Evolutionary conservation across 176 grass and related monocot species (phyloP), one percentile per base, ranked within the genome.

Genomic region (Juncus inflexus): DNA sequence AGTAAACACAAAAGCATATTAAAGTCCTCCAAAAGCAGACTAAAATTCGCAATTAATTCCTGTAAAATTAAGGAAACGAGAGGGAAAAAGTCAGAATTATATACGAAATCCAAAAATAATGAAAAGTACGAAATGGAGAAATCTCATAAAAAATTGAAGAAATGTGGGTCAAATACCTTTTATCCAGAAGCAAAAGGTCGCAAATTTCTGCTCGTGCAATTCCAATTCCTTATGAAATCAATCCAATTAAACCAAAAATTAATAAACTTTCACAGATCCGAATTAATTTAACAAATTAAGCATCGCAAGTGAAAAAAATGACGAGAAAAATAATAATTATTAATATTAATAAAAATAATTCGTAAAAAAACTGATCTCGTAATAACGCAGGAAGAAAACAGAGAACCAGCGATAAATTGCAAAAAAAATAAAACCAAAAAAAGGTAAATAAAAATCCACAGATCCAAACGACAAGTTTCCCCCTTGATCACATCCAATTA

Each of bases 111-210:
- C 38, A 67, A 4, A 50, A 0, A 13, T 10, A 0, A 45, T 8
- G 1, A 45, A 12, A 16, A 59, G 2, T 19, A 42, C 4, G 35
- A 16, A 60, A 5, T 5, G 42, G 12, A 15, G 15, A 35, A 56
- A 59, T 47, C 42, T 43, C n/a, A 43, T 28, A 12, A 10, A 70
- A 10, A 70, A 56, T 70, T 43, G 35, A 45, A 40, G 40, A 60
- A 71, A 71, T 71, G 68, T 59, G 52, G 52, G 56, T 58, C 56
- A 4, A 70, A 58, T 70, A 71, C 68, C 54, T 59, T 45, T 42
- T 14, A 15, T 38, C 50, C 51, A 11, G 13, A 55, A 42, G n/a
- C 54, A 8, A 56, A 69, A 57, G 58, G 7, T 59, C 58, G 7
- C 7, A 3, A 47, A 39, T 47, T 11, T 71, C 12, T 71, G 12